Evolutionary conservation across 768 basidiomycete species (phyloP), one percentile per base, ranked within the genome.

Genomic region (Termitomyces titanicus): DNA sequence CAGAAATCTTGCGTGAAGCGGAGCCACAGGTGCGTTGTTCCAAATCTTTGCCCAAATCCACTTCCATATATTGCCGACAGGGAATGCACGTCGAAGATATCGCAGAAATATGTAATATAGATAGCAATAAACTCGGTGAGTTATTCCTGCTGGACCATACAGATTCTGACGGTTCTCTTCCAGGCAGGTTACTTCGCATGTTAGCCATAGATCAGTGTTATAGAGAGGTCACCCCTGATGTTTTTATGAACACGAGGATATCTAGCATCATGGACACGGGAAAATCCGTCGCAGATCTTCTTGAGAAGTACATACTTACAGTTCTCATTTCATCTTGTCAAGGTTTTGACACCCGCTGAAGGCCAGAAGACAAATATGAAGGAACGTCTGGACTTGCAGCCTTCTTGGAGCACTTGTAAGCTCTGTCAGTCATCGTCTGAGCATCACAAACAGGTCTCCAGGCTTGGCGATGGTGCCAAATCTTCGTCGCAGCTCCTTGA

Each of bases 31-130:
- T 70, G 17, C 44, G 31, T 51, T 17, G 29, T 18, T 47, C 50
- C 3, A 6, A 25, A 18, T 24, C 11, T n/a, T 10, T 18, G 12
- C 20, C 9, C 15, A 10, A 39, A 13, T 11, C 22, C 9, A 2
- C 1, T 12, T 27, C 12, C 18, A 17, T 5, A 8, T 25, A 15
- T 5, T 13, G 29, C 9, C 9, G 17, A 1, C 53, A 72, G 72
- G 74, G 74, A 1, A 51, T 74, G 15, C 76, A 78, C 35, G 66
- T 72, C 18, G 57, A 67, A 3, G 71, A 74, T 4, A 74, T 77
- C 37, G 72, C 68, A 9, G 62, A 59, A 24, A 66, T 64, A 31
- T 68, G 64, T 48, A 56, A 61, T 13, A 59, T 72, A n/a, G 68
- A 76, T 47, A 51, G 65, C 4, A 51, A 57, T 18, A 74, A 74